phyloP scores from a whole-genome alignment of 1,284 basidiomycete species.

The Fistulinella cinereoalba region DNA sequence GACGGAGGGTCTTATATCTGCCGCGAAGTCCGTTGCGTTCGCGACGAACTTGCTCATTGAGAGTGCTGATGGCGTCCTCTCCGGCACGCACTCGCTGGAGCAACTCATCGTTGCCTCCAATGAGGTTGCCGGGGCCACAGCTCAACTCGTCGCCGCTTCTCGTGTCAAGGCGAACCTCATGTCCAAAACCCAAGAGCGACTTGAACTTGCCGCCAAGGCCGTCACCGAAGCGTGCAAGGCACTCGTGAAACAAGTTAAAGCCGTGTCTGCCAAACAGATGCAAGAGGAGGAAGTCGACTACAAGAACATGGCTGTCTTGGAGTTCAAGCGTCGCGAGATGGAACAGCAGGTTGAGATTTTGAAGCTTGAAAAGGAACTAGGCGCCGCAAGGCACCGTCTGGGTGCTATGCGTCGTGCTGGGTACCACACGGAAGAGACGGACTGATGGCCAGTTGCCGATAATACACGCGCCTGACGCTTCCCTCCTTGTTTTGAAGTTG shows the following conservation, averaged over 20 bases:
- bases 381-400: conserved; percentile 80
- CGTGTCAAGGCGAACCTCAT: conserved; percentile 98
- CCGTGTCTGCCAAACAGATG: conserved; percentile 81
- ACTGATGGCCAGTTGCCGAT: conserved; percentile 36
- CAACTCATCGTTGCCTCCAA: conserved; percentile 99
- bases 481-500: neutral
- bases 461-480: neutral
- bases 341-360: conserved; percentile 99
- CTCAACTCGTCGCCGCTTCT: conserved; percentile 97
- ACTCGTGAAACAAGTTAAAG: conserved; percentile 95
- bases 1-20: conserved; percentile 99
- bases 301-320: conserved; percentile 87
- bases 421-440: conserved; percentile 80
- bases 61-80: conserved; percentile 95
- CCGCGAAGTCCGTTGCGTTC: conserved; percentile 96
- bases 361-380: conserved; percentile 93
- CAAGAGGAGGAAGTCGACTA: conserved; percentile 88
- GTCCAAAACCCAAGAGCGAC: conserved; percentile 96
- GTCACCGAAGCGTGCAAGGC: conserved; percentile 99
- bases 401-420: conserved; percentile 90
- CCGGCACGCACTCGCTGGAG: conserved; percentile 94
- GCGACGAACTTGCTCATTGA: conserved; percentile 98
- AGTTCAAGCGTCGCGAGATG: conserved; percentile 98
- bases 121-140: conserved; percentile 95
- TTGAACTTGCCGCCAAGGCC: conserved; percentile 96